phyloP scores from a whole-genome alignment of 306 rosid species.

The Ziziphus jujuba region DNA sequence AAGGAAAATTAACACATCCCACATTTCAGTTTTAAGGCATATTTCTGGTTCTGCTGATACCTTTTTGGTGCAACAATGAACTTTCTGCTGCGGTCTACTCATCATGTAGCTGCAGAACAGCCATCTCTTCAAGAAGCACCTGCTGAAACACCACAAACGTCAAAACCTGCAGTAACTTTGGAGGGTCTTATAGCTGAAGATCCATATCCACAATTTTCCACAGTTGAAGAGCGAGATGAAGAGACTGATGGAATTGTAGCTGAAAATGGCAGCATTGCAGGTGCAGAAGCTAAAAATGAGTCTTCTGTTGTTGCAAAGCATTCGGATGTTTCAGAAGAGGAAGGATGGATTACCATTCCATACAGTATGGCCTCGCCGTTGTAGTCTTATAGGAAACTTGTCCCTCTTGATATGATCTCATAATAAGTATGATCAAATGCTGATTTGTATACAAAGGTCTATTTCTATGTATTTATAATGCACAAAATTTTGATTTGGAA shows the following conservation, averaged over 20 bases:
- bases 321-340: slow-evolving; percentile 67
- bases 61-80: slow-evolving; percentile 52
- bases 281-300: slow-evolving; percentile 36
- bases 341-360: slow-evolving; percentile 87
- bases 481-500: no score
- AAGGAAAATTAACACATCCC: background rate
- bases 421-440: background rate
- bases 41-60: slow-evolving; percentile 31
- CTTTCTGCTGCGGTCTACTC: slow-evolving; percentile 65
- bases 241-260: slow-evolving; percentile 38
- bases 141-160: slow-evolving; percentile 31
- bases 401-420: background rate
- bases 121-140: slow-evolving; percentile 41
- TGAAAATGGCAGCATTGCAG: slow-evolving; percentile 41
- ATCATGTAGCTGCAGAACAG: slow-evolving; percentile 45
- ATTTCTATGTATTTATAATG: no score
- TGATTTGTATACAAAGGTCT: background rate
- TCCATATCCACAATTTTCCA: slow-evolving; percentile 40
- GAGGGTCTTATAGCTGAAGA: slow-evolving; percentile 54
- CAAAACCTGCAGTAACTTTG: slow-evolving; percentile 51
- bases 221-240: slow-evolving; percentile 44
- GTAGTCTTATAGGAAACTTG: background rate
- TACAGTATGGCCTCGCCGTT: slow-evolving; percentile 50
- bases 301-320: slow-evolving; percentile 52
- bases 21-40: background rate